These are phyloP conservation scores for Croton laevigatus DNA, from an alignment of 441 rosid genomes.

Conservation along the genomic window DNA sequence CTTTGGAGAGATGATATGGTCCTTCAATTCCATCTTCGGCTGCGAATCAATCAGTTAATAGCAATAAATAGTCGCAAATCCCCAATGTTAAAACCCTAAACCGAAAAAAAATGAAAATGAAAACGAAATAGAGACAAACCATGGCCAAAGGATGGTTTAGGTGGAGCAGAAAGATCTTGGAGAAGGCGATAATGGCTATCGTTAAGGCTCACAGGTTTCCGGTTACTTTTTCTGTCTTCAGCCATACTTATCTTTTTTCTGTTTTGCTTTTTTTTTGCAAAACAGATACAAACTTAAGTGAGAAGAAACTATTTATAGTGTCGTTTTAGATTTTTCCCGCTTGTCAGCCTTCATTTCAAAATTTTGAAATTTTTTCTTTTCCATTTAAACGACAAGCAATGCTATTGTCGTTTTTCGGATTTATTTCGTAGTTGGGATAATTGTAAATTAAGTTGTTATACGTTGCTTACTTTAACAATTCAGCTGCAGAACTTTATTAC, in stretches of 20 bases:
- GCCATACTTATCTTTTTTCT: too few relatives aligned
- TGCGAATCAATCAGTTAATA: slow-evolving; percentile 11
- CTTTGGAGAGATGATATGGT: slow-evolving; percentile 28
- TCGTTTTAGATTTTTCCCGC: slow-evolving; percentile 1
- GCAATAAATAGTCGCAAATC: not conserved
- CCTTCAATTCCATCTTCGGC: slow-evolving; percentile 36
- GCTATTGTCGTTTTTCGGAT: too few relatives aligned
- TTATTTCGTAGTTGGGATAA: too few relatives aligned
- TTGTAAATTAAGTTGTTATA: too few relatives aligned
- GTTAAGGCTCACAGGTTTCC: slow-evolving; percentile 68
- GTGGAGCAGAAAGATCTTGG: slow-evolving; percentile 62
- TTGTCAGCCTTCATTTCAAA: not conserved
- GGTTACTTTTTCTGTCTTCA: slow-evolving; percentile 34
- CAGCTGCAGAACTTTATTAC: too few relatives aligned
- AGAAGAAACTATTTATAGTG: not conserved
- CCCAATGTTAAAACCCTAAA: slow-evolving; percentile 15
- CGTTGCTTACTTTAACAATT: too few relatives aligned
- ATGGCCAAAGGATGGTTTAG: slow-evolving; percentile 31
- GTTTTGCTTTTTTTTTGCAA: too few relatives aligned
- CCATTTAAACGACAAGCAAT: too few relatives aligned
- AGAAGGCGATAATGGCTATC: slow-evolving; percentile 71
- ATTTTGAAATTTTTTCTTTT: too few relatives aligned
- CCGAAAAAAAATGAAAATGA: not conserved
- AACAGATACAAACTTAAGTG: not conserved
- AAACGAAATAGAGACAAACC: slow-evolving; percentile 15